Conservation (phyloP, 805 yeast genomes). For the Phaffomyces antillensis region DNA sequence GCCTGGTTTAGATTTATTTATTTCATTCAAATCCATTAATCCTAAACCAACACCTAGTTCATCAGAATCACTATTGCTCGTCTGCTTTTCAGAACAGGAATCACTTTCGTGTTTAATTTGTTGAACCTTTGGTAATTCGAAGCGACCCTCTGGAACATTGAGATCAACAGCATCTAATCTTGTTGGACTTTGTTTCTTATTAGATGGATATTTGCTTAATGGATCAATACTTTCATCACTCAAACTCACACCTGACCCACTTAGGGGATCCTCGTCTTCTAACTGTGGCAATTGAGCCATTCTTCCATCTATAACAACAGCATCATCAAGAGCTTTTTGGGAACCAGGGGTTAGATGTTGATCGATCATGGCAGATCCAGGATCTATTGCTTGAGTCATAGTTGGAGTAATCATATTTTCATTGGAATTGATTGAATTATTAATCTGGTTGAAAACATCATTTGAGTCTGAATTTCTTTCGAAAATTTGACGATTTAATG, state of each 20-base stretch:
- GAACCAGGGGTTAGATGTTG: too few relatives aligned
- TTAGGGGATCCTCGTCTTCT: constrained; percentile 17
- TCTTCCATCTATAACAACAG: constrained; percentile 7
- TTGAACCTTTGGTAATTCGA: constrained; percentile 8
- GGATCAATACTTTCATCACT: constrained; percentile 9
- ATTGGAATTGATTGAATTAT: too few relatives aligned
- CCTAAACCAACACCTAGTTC: constrained; percentile 23
- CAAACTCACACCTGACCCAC: constrained; percentile 1
- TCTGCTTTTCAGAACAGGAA: constrained; percentile 17
- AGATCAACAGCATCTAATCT: constrained; percentile 4
- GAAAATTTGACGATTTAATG: constrained; percentile 1
- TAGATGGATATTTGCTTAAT: not conserved
- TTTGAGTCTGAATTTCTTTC: constrained; percentile 2
- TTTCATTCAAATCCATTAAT: constrained; percentile 10
- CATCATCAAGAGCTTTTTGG: not conserved
- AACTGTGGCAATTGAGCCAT: not conserved
- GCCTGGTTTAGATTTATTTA: not conserved
- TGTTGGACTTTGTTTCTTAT: not conserved
- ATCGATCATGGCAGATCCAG: not conserved
- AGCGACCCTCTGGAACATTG: constrained; percentile 21
- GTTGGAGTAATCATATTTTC: too few relatives aligned
- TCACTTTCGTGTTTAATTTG: not conserved
- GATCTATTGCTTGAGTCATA: not conserved
- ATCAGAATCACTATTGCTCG: constrained; percentile 20
- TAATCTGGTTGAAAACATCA: not conserved